A percentile compares a stretch with the other conserved stretches of the same genome.
Conservation (phyloP, 2,329 filamentous ascomycete genomes). For the Pseudogymnoascus sp. region DNA sequence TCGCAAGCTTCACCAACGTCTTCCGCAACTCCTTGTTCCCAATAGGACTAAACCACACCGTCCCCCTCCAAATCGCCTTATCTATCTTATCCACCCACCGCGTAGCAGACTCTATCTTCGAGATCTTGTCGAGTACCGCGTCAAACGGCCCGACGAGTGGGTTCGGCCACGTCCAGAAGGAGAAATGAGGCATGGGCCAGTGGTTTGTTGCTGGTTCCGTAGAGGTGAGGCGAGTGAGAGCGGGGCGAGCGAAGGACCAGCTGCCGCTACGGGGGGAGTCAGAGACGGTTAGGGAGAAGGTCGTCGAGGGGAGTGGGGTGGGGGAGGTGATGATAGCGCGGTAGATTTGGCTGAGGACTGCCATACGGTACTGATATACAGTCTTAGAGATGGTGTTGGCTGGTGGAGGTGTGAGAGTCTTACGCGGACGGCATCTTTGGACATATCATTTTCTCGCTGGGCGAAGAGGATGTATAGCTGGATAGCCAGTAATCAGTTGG, state of each 20-base stretch:
- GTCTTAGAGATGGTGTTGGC: constrained; percentile 16
- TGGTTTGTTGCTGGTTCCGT: constrained; percentile 25
- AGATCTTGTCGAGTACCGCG: constrained; percentile 32
- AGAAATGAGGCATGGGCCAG: constrained; percentile 49
- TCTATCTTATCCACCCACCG: constrained; percentile 31
- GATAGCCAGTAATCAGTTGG: neutral
- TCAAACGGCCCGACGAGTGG: constrained; percentile 40
- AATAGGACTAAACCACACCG: constrained; percentile 37
- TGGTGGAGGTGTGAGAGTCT: neutral
- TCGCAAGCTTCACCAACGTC: constrained; percentile 18
- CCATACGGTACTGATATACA: constrained; percentile 34
- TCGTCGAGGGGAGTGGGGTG: constrained; percentile 39
- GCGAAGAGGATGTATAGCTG: constrained; percentile 39
- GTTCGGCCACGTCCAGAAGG: constrained; percentile 46
- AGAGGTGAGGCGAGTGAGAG: constrained; percentile 25
- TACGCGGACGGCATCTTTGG: constrained; percentile 36
- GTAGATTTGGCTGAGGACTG: constrained; percentile 46
- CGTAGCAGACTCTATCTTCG: constrained; percentile 28
- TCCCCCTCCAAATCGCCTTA: constrained; percentile 44
- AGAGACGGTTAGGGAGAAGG: constrained; percentile 44
- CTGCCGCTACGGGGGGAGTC: constrained; percentile 38
- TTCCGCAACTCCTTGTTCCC: constrained; percentile 21
- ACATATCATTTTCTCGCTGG: constrained; percentile 30
- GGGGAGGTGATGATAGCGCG: constrained; percentile 44
- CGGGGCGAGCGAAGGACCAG: constrained; percentile 40